Conservation (phyloP, 805 yeast species). For the Yarrowia sp. region DNA sequence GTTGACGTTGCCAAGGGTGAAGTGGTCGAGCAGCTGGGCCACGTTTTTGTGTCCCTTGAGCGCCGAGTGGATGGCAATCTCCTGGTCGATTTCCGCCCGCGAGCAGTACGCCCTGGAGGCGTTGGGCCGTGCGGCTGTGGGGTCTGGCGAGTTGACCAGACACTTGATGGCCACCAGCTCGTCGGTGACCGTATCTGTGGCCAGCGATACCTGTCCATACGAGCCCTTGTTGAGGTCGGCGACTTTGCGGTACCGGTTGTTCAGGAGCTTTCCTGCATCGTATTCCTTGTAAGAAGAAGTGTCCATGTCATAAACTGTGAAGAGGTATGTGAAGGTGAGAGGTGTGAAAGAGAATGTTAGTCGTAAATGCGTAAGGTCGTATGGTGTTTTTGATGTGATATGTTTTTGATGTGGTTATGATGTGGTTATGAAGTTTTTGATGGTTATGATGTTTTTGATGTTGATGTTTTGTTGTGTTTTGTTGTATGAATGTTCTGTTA, state of each 20-base stretch:
- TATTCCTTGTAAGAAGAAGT: constrained; percentile 29
- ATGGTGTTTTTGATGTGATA: no score
- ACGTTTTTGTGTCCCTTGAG: constrained; percentile 84
- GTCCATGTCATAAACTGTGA: constrained; percentile 11
- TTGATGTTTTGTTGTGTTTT: no score
- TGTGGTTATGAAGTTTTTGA: no score
- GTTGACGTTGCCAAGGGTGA: constrained; percentile 59
- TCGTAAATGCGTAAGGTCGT: no score
- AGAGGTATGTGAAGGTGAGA: neutral
- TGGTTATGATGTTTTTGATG: no score
- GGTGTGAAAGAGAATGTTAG: neutral
- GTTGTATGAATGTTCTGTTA: no score
- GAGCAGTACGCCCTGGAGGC: constrained; percentile 37
- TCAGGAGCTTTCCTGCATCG: constrained; percentile 53
- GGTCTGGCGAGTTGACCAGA: constrained; percentile 50
- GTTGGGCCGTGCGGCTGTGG: constrained; percentile 24
- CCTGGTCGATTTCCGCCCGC: constrained; percentile 52
- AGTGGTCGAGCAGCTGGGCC: constrained; percentile 74
- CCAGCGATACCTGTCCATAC: constrained; percentile 88
- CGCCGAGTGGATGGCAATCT: constrained; percentile 72
- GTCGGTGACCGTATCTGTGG: constrained; percentile 64
- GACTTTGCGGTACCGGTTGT: constrained; percentile 69
- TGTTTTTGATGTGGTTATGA: no score
- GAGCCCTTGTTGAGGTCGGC: constrained; percentile 82
- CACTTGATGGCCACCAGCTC: constrained; percentile 84